Conservation (phyloP, 352 stramenopile genomes). For the Globisporangium viniferum region DNA sequence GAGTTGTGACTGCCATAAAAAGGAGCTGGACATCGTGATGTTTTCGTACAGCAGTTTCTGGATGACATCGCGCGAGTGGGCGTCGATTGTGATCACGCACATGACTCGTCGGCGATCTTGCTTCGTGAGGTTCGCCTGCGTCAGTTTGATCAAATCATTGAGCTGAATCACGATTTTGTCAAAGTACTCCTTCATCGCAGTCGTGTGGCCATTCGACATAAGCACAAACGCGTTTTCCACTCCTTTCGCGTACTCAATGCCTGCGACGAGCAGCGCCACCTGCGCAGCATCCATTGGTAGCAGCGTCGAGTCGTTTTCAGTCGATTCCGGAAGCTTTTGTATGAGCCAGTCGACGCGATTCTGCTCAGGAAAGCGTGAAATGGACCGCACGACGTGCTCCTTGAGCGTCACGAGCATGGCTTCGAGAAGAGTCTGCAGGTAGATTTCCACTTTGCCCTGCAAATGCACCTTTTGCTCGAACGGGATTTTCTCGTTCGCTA, state of each 20-base stretch:
- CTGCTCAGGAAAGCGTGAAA: constrained; percentile 87
- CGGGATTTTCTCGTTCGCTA: constrained; percentile 84
- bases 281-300: constrained; percentile 88
- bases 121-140: constrained; percentile 74
- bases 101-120: constrained; percentile 91
- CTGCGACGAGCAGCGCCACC: constrained; percentile 88
- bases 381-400: constrained; percentile 83
- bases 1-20: constrained; percentile 94
- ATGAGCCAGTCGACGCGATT: constrained; percentile 93
- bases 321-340: constrained; percentile 43
- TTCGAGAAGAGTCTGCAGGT: constrained; percentile 91
- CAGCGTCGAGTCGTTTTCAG: constrained; percentile 22
- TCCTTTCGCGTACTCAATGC: constrained; percentile 86
- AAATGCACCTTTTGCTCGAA: constrained; percentile 89
- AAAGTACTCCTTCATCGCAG: constrained; percentile 82
- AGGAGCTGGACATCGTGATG: constrained; percentile 67
- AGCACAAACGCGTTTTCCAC: constrained; percentile 80
- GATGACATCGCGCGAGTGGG: constrained; percentile 90
- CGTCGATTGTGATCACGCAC: constrained; percentile 95
- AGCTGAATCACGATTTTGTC: constrained; percentile 89
- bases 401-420: constrained; percentile 90
- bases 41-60: constrained; percentile 89
- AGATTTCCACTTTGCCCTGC: constrained; percentile 95
- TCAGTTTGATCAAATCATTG: constrained; percentile 91
- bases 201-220: constrained; percentile 66